Evolutionary conservation across 495 filamentous ascomycete genomes (phyloP), one percentile per base, ranked within the genome.

Genomic region (Aspergillus hancockii): DNA sequence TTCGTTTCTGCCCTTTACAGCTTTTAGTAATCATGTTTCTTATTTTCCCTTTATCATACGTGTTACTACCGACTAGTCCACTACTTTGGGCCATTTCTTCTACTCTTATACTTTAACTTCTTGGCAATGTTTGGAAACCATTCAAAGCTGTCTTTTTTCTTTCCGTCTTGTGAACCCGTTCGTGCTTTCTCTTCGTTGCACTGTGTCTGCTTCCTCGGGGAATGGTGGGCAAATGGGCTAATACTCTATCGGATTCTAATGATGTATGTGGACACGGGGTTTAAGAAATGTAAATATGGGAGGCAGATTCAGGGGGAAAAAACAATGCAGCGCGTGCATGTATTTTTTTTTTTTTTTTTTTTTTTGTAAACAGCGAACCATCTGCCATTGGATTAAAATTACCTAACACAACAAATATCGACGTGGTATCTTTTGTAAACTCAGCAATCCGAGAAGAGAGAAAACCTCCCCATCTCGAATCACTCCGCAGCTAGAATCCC

Each of bases 261-360:
- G 67, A 66, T 66, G 61, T 61, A 66, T 56, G 61, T 58, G 62
- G 67, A 64, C 55, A 65, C 52, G 55, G 63, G 65, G 64, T 65
- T 57, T 53, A 67, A 68, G 71, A 67, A 70, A 73, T 75, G 71
- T 75, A 77, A 72, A 75, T 77, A 75, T 53, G 55, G 50, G 62
- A 68, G 54, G 58, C 55, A 62, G 28, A 50, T 40, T 55, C 52
- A 25, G 40, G 46, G 59, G 59, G 60, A 61, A 63, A 43, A 49
- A 52, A 54, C 14, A 59, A 40, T 22, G 23, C 18, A 51, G 14
- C 25, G 14, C 13, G 22, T 47, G 12, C 40, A 14, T 31, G n/a
- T n/a, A n/a, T n/a, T n/a, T n/a, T n/a, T n/a, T n/a, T n/a, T n/a
- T n/a, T n/a, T n/a, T n/a, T n/a, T n/a, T n/a, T n/a, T n/a, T n/a